Percentiles rank a stretch among this genome's conserved stretches.
Evolutionary conservation across 768 basidiomycete species (phyloP).

Genomic region (Boletellus ananas): DNA sequence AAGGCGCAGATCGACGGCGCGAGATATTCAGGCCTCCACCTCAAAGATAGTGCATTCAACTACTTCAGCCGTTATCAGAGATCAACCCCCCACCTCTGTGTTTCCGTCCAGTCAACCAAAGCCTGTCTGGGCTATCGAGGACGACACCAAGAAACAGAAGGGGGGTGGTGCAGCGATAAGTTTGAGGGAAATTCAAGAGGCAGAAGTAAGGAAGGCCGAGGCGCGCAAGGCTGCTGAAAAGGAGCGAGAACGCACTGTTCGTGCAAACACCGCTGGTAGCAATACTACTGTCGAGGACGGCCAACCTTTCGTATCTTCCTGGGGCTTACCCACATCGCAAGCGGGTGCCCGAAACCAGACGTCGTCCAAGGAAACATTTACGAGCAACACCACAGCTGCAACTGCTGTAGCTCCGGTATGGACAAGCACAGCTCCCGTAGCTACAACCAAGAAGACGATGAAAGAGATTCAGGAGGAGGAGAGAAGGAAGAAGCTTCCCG

Average conservation of each 20-base stretch:
- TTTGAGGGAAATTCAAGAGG: conserved; percentile 93
- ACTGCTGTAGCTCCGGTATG: conserved; percentile 55
- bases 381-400: conserved; percentile 25
- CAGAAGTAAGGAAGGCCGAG: conserved; percentile 79
- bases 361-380: conserved; percentile 41
- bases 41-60: conserved; percentile 15
- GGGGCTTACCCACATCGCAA: conserved; percentile 87
- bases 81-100: conserved; percentile 21
- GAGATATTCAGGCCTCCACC: conserved; percentile 22
- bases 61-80: conserved; percentile 11
- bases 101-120: conserved; percentile 36
- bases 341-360: conserved; percentile 48
- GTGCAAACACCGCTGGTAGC: conserved; percentile 36
- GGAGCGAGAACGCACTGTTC: conserved; percentile 61
- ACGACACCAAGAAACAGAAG: conserved; percentile 59
- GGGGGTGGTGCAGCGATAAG: conserved; percentile 49
- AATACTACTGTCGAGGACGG: conserved; percentile 48
- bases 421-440: conserved; percentile 58
- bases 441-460: conserved; percentile 80
- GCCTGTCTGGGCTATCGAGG: conserved; percentile 64
- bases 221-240: conserved; percentile 71
- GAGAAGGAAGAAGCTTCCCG: conserved; percentile 63
- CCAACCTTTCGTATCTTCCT: conserved; percentile 66
- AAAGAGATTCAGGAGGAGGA: conserved; percentile 99
- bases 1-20: conserved; percentile 27